phyloP scores from a whole-genome alignment of 2,329 filamentous ascomycete genomes.

The Ophiostoma tasmaniense region DNA sequence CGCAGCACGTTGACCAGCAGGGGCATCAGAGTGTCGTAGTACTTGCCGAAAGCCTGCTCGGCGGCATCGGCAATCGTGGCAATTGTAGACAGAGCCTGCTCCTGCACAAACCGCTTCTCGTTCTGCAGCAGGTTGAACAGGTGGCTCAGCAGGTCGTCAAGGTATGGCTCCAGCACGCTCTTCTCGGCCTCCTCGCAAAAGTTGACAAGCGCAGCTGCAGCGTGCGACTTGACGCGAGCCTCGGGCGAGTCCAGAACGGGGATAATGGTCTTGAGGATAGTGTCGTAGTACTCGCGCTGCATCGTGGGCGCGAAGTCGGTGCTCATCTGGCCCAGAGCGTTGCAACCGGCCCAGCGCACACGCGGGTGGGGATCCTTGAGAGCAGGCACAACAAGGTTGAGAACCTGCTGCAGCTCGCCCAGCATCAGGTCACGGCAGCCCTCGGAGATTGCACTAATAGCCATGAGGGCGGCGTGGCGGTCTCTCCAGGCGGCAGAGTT shows the following conservation, averaged over 20 bases:
- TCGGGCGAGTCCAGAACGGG: slow-evolving; percentile 85
- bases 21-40: slow-evolving; percentile 94
- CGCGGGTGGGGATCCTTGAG: slow-evolving; percentile 84
- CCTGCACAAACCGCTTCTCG: slow-evolving; percentile 91
- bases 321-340: slow-evolving; percentile 98
- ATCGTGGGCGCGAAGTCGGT: slow-evolving; percentile 97
- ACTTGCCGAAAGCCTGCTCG: slow-evolving; percentile 87
- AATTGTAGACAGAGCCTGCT: slow-evolving; percentile 95
- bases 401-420: slow-evolving; percentile 83
- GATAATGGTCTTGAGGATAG: slow-evolving; percentile 82
- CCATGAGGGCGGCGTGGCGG: slow-evolving; percentile 94
- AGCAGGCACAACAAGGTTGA: slow-evolving; percentile 89
- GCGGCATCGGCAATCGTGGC: slow-evolving; percentile 98
- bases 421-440: slow-evolving; percentile 95
- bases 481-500: slow-evolving; percentile 90
- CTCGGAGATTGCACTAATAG: slow-evolving; percentile 96
- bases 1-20: slow-evolving; percentile 81
- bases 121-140: slow-evolving; percentile 83
- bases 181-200: slow-evolving; percentile 99
- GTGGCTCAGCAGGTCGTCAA: slow-evolving; percentile 76
- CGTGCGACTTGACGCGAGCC: slow-evolving; percentile 90
- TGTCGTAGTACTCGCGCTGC: slow-evolving; percentile 89
- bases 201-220: slow-evolving; percentile 94
- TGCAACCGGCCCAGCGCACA: slow-evolving; percentile 95
- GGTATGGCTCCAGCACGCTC: slow-evolving; percentile 79